These are phyloP conservation scores for Eimeria brunetti DNA, from an alignment of 169 alveolate species.

Conservation along the genomic window DNA sequence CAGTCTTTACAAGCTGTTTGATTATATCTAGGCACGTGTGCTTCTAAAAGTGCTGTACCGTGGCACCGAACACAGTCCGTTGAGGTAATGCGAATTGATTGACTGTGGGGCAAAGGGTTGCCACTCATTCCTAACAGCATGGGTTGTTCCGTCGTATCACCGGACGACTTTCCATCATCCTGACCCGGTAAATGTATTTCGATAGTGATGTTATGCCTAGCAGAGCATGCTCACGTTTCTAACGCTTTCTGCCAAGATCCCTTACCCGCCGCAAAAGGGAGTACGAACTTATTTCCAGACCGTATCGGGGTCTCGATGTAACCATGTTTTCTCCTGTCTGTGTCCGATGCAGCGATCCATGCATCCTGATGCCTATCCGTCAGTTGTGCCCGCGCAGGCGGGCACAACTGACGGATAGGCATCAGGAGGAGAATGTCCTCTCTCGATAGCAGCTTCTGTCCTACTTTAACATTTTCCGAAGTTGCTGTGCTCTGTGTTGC, in stretches of 20 bases:
- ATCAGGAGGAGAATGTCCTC: too few relatives aligned
- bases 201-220: not conserved
- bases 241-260: not conserved
- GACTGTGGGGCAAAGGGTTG: not conserved
- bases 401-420: too few relatives aligned
- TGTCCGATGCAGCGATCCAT: not conserved
- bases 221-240: not conserved
- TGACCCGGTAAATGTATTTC: not conserved
- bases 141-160: not conserved
- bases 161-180: not conserved
- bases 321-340: not conserved
- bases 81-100: not conserved
- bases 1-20: not conserved
- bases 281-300: not conserved
- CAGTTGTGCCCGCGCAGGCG: too few relatives aligned
- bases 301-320: not conserved
- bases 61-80: not conserved
- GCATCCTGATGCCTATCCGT: too few relatives aligned
- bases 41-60: not conserved
- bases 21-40: not conserved
- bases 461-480: not conserved
- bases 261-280: not conserved
- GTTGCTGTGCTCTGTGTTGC: not conserved
- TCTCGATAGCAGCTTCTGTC: not conserved
- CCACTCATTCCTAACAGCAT: not conserved